These are phyloP conservation scores for Penicillium herquei DNA, from an alignment of 495 filamentous ascomycete species.

Conservation along the genomic window DNA sequence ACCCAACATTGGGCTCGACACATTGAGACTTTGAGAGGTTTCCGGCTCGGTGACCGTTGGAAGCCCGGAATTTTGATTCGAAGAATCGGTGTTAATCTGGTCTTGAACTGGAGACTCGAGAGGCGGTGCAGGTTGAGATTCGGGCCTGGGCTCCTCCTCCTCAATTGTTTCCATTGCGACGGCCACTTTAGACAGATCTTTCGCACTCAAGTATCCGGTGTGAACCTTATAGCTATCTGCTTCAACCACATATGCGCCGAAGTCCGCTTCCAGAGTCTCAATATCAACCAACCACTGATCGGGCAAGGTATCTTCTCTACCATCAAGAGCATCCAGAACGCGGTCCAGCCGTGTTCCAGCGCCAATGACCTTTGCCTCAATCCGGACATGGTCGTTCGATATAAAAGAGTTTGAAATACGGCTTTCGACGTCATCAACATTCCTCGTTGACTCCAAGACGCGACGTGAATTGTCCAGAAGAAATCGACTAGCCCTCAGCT, in stretches of 20 bases:
- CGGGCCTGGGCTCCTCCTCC: conserved; percentile 22
- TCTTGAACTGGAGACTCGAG: neutral
- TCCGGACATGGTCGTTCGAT: conserved; percentile 57
- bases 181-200: conserved; percentile 8
- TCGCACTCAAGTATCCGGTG: conserved; percentile 39
- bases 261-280: conserved; percentile 77
- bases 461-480: conserved; percentile 63
- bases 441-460: conserved; percentile 45
- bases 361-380: conserved; percentile 67
- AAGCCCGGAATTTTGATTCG: neutral
- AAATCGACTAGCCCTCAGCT: conserved; percentile 60
- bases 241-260: conserved; percentile 71
- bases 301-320: conserved; percentile 76
- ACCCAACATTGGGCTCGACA: neutral
- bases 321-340: conserved; percentile 83
- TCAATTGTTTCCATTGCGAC: conserved; percentile 26
- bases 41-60: conserved; percentile 1
- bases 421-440: conserved; percentile 13
- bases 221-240: conserved; percentile 44
- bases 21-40: neutral
- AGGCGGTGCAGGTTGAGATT: neutral
- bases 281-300: conserved; percentile 84
- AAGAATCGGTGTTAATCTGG: neutral
- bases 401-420: conserved; percentile 51
- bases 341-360: conserved; percentile 73